phyloP scores from a whole-genome alignment of 352 stramenopile species.

The Phytophthora multivora region DNA sequence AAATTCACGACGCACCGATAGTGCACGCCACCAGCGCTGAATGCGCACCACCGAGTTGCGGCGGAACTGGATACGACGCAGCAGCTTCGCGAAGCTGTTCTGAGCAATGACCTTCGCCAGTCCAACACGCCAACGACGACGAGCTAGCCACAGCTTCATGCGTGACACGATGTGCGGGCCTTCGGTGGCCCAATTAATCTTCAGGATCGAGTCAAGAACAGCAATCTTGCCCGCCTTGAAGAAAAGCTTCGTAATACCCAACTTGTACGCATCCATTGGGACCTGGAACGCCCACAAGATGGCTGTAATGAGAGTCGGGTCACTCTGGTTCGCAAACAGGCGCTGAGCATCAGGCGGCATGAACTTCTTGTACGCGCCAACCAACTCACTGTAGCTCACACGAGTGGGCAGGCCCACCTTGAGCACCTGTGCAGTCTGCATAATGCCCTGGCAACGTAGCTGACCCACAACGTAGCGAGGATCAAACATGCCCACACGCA shows the following conservation, averaged over 20 bases:
- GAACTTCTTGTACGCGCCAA: conserved; percentile 83
- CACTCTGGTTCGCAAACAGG: conserved; percentile 81
- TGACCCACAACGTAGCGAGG: conserved; percentile 88
- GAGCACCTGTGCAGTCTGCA: conserved; percentile 89
- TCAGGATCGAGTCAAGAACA: conserved; percentile 86
- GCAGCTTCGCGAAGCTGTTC: conserved; percentile 67
- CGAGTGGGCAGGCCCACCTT: conserved; percentile 91
- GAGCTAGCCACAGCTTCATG: conserved; percentile 83
- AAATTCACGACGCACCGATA: conserved; percentile 74
- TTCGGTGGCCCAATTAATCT: conserved; percentile 89
- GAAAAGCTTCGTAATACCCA: conserved; percentile 91
- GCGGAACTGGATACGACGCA: conserved; percentile 67
- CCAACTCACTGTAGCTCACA: conserved; percentile 90
- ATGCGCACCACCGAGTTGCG: conserved; percentile 59
- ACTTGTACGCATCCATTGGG: conserved; percentile 81
- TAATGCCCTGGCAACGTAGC: conserved; percentile 88
- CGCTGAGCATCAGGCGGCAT: conserved; percentile 71
- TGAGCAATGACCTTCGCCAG: conserved; percentile 78
- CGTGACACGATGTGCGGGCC: conserved; percentile 83
- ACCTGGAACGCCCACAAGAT: conserved; percentile 92
- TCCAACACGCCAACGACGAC: conserved; percentile 82
- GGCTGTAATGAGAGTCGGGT: conserved; percentile 85
- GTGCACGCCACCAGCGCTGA: conserved; percentile 86
- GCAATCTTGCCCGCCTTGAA: conserved; percentile 93
- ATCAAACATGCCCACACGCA: conserved; percentile 83